These are phyloP conservation scores for Saturnispora besseyi DNA, from an alignment of 805 yeast genomes.

Conservation along the genomic window DNA sequence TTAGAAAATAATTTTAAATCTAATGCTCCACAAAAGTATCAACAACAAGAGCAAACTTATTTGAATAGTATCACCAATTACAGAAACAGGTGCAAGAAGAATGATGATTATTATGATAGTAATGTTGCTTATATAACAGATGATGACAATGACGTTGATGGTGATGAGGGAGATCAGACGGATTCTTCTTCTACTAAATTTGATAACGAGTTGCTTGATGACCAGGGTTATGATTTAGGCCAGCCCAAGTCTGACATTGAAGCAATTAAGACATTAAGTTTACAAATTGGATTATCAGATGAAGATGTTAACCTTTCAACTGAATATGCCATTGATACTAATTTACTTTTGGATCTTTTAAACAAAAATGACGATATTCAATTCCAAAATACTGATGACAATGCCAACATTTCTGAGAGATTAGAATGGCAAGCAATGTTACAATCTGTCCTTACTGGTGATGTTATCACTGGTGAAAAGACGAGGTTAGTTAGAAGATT, in stretches of 20 bases:
- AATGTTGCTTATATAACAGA: conserved; percentile 22
- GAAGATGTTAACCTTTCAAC: conserved; percentile 28
- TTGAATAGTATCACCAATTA: conserved; percentile 34
- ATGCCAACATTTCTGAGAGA: conserved; percentile 50
- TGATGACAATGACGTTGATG: conserved; percentile 26
- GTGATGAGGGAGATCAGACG: conserved; percentile 2
- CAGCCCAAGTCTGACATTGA: conserved; percentile 18
- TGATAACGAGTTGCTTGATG: conserved; percentile 7
- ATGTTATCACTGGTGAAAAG: conserved; percentile 86
- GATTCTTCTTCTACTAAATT: conserved; percentile 2
- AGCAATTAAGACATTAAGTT: conserved; percentile 25
- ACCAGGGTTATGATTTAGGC: conserved; percentile 12
- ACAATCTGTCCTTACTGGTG: conserved; percentile 85
- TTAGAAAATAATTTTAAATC: conserved; percentile 26
- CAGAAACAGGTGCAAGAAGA: conserved; percentile 26
- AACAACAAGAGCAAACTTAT: conserved; percentile 46
- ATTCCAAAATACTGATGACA: conserved; percentile 21
- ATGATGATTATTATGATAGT: conserved; percentile 47
- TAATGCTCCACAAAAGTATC: conserved; percentile 33
- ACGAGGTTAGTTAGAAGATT: conserved; percentile 54
- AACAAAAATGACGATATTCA: conserved; percentile 31
- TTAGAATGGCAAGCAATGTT: conserved; percentile 96
- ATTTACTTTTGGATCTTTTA: conserved; percentile 25
- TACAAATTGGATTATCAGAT: conserved; percentile 26
- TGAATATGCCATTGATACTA: conserved; percentile 30